A percentile compares a stretch with the other conserved stretches of the same genome.
phyloP scores from a whole-genome alignment of 2,329 filamentous ascomycete genomes.

The Sporothrix pallida region DNA sequence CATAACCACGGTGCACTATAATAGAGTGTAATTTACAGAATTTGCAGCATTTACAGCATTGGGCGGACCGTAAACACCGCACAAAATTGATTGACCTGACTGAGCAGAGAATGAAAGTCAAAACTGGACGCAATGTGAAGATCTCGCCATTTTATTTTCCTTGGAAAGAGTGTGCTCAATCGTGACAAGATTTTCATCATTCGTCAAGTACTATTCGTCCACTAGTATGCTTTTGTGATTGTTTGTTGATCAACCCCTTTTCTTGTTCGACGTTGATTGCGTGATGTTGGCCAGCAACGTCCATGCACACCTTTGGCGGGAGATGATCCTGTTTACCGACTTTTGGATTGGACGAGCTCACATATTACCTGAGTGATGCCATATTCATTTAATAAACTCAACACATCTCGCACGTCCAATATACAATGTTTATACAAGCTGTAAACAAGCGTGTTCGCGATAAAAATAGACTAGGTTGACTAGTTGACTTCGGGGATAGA shows the following conservation, averaged over 20 bases:
- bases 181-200: neutral
- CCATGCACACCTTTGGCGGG: neutral
- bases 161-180: neutral
- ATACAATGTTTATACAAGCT: neutral
- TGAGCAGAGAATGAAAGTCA: neutral
- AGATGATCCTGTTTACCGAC: neutral
- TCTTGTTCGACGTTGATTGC: neutral
- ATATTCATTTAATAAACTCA: slow-evolving; percentile 4
- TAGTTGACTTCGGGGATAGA: neutral
- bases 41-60: neutral
- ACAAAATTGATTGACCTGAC: neutral
- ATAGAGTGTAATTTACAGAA: neutral
- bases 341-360: too few species aligned
- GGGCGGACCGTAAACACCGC: slow-evolving; percentile 1
- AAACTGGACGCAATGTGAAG: neutral
- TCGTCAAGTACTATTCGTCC: neutral
- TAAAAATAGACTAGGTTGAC: slow-evolving; percentile 26
- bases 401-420: too few species aligned
- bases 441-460: neutral
- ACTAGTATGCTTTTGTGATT: neutral
- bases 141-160: neutral
- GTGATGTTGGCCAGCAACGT: neutral
- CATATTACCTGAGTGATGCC: neutral
- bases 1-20: neutral
- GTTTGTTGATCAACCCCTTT: neutral